Conservation (phyloP, 2,329 filamentous ascomycete species). For the Exophiala bonariae region DNA sequence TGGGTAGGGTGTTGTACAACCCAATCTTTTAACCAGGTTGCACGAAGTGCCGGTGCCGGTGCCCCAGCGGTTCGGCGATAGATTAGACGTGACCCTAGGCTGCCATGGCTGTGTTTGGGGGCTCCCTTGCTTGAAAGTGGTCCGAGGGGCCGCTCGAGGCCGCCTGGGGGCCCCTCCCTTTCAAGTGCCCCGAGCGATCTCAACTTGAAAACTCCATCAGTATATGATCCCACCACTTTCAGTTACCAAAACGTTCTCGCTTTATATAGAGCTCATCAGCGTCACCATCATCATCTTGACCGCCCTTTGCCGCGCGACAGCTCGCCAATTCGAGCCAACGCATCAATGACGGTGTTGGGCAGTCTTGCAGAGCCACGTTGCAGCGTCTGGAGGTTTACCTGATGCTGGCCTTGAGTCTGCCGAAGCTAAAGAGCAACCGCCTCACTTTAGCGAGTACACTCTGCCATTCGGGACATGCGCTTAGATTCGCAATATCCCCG, state of each 20-base stretch:
- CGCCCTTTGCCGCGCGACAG: slow-evolving; percentile 19
- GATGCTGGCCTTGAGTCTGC: slow-evolving; percentile 5
- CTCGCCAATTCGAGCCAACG: slow-evolving; percentile 20
- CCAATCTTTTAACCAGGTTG: no score
- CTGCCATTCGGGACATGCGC: slow-evolving; percentile 8
- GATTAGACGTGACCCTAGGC: no score
- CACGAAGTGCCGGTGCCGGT: no score
- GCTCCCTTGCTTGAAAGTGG: no score
- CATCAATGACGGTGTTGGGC: slow-evolving; percentile 24
- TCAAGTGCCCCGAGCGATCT: no score
- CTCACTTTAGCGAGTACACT: slow-evolving; percentile 20
- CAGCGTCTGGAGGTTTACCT: slow-evolving; percentile 19
- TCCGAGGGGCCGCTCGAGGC: no score
- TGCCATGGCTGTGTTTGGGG: no score
- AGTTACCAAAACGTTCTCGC: neutral
- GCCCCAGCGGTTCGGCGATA: no score
- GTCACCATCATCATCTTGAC: slow-evolving; percentile 12
- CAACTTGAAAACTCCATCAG: no score
- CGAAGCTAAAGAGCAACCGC: slow-evolving; percentile 23
- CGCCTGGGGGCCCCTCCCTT: no score
- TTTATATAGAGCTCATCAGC: slow-evolving; percentile 20
- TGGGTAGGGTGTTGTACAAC: no score
- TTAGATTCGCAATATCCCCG: slow-evolving; percentile 11
- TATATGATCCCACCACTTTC: no score
- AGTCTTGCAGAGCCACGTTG: slow-evolving; percentile 25